Conservation (phyloP, 192 early-diverging fungal species). For the Linnemannia schmuckeri region DNA sequence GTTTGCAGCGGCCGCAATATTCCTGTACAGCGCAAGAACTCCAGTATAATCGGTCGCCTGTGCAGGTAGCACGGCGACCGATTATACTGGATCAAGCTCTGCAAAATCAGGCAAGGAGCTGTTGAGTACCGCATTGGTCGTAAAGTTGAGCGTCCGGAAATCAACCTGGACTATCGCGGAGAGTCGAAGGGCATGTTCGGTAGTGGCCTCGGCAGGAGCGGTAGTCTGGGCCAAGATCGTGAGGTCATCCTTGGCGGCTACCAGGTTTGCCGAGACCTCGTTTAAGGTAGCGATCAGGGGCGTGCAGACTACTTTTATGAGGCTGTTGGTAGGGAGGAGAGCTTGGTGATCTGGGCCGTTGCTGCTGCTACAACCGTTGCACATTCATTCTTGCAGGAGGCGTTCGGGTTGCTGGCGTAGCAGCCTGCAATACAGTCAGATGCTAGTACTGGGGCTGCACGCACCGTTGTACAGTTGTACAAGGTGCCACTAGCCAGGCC, state of each 20-base stretch:
- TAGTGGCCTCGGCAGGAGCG: background rate
- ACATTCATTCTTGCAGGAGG: background rate
- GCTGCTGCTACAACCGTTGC: background rate
- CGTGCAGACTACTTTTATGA: background rate
- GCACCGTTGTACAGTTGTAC: background rate
- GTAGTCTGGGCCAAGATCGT: background rate
- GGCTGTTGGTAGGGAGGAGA: background rate
- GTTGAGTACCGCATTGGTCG: background rate
- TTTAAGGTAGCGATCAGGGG: background rate
- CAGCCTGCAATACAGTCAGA: background rate
- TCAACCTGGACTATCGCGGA: background rate
- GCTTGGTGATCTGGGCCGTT: background rate
- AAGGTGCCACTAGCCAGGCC: background rate
- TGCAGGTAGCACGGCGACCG: background rate
- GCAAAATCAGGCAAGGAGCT: background rate
- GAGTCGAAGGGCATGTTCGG: background rate
- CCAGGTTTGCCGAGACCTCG: background rate
- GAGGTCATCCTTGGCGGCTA: background rate
- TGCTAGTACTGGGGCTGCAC: background rate
- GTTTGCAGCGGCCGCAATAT: background rate
- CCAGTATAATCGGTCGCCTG: background rate
- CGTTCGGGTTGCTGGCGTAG: background rate
- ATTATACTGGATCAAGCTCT: background rate
- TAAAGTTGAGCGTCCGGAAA: background rate
- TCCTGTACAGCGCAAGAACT: background rate